Evolutionary conservation across 257 asterid species (phyloP), one percentile per base, ranked within the genome.

Genomic region (Solanum sitiens): DNA sequence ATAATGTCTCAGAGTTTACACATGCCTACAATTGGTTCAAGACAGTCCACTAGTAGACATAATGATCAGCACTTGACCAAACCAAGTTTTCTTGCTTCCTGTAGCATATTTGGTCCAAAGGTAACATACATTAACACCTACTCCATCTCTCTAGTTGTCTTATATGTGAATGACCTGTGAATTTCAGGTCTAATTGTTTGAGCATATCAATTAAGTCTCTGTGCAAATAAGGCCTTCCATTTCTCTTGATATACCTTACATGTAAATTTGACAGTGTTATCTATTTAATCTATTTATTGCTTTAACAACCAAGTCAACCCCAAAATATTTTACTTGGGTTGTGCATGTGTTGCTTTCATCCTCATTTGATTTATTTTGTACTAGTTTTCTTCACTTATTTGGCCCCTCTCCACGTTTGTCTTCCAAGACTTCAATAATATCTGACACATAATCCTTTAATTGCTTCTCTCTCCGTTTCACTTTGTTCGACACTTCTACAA

Each of bases 21-120:
- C 72, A n/a, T 56, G 87, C 95, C 96, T 89, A 92, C 98, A 77
- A 40, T 88, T 82, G 77, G 92, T 85, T 87, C 89, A 25, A 89
- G 91, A 40, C 83, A 47, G 80, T 84, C 83, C 39, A 45, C 84
- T 50, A 89, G 86, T 23, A 47, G 89, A 47, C 76, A 50, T 33
- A 70, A 47, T 30, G 73, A 86, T 35, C 89, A 63, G 27, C 30
- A 79, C 85, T 85, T 86, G 76, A 40, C 91, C 44, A 93, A 92
- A 89, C 98, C 99, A 20, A 86, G 87, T 73, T 94, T 97, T 86
- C 75, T 95, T 44, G 99, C 96, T 91, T 95, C 98, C 82, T 94
- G 96, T 91, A 97, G 98, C 86, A 88, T 90, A 47, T 97, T 97
- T 90, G 99, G 99, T 84, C 96, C 95, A 27, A 91, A 97, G 98